Evolutionary conservation across 805 yeast genomes (phyloP).

Genomic region (Cyberlindnera petersonii): DNA sequence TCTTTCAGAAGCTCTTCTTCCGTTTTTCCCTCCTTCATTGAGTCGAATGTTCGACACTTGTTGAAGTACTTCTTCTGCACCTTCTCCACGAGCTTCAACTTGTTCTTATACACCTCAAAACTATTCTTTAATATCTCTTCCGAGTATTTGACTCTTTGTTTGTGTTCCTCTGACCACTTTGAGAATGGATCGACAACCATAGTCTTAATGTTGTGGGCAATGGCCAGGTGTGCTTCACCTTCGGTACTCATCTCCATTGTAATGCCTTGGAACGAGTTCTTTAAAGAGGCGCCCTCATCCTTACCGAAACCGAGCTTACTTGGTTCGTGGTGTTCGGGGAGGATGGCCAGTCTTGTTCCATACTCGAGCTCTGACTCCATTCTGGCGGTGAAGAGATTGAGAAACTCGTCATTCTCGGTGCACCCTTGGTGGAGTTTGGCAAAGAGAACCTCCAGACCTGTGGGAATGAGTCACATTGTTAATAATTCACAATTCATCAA

Average conservation of each 20-base stretch:
- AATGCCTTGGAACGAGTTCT: slow-evolving; percentile 58
- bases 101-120: slow-evolving; percentile 48
- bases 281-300: slow-evolving; percentile 64
- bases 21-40: slow-evolving; percentile 45
- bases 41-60: slow-evolving; percentile 72
- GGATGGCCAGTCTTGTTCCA: slow-evolving; percentile 50
- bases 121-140: slow-evolving; percentile 49
- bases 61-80: slow-evolving; percentile 68
- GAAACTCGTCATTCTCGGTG: slow-evolving; percentile 65
- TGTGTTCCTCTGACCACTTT: slow-evolving; percentile 73
- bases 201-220: slow-evolving; percentile 56
- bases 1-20: slow-evolving; percentile 39
- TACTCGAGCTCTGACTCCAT: slow-evolving; percentile 69
- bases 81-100: slow-evolving; percentile 45
- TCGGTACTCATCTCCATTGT: slow-evolving; percentile 51
- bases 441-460: slow-evolving; percentile 49
- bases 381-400: slow-evolving; percentile 59
- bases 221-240: slow-evolving; percentile 53
- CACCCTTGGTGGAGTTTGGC: slow-evolving; percentile 57
- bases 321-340: slow-evolving; percentile 36
- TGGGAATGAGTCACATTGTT: background rate
- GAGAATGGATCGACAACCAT: slow-evolving; percentile 68
- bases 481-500: background rate
- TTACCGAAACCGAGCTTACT: slow-evolving; percentile 40
- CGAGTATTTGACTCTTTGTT: slow-evolving; percentile 58